Percentiles rank a stretch among this genome's conserved stretches.
Conservation (phyloP, 306 rosid genomes). For the Fagus crenata region DNA sequence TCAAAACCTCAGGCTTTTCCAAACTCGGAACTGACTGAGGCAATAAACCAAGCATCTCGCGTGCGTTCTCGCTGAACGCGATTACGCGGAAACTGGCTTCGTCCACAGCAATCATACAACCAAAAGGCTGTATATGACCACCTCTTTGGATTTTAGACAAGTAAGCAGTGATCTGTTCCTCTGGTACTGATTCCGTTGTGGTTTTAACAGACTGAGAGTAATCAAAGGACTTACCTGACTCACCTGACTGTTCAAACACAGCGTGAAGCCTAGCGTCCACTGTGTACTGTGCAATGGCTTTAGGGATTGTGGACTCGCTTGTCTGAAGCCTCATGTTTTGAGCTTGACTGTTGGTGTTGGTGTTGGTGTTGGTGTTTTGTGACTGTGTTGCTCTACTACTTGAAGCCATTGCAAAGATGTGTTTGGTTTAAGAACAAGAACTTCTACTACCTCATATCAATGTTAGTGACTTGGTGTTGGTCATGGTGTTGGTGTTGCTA, state of each 20-base stretch:
- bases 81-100: slow-evolving; percentile 59
- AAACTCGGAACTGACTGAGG: slow-evolving; percentile 77
- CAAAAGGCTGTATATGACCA: slow-evolving; percentile 83
- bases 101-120: slow-evolving; percentile 71
- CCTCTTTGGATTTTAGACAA: slow-evolving; percentile 80
- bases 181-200: slow-evolving; percentile 50
- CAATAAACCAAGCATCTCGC: slow-evolving; percentile 70
- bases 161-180: slow-evolving; percentile 78
- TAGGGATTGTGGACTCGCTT: slow-evolving; percentile 51
- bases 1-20: slow-evolving; percentile 39
- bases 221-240: slow-evolving; percentile 69
- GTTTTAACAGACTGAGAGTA: slow-evolving; percentile 49
- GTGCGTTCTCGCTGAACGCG: slow-evolving; percentile 72
- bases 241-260: slow-evolving; percentile 82
- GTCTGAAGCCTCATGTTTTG: slow-evolving; percentile 29
- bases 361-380: slow-evolving; percentile 2
- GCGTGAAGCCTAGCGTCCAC: slow-evolving; percentile 90
- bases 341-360: slow-evolving; percentile 23
- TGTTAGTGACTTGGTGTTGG: too few relatives aligned
- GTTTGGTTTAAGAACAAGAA: neutral
- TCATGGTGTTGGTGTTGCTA: too few relatives aligned
- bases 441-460: too few relatives aligned
- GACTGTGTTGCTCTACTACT: slow-evolving; percentile 35
- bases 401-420: slow-evolving; percentile 39
- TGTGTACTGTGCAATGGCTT: slow-evolving; percentile 94